These are phyloP conservation scores for Claviceps pazoutovae DNA, from an alignment of 2,329 filamentous ascomycete species.

Conservation along the genomic window DNA sequence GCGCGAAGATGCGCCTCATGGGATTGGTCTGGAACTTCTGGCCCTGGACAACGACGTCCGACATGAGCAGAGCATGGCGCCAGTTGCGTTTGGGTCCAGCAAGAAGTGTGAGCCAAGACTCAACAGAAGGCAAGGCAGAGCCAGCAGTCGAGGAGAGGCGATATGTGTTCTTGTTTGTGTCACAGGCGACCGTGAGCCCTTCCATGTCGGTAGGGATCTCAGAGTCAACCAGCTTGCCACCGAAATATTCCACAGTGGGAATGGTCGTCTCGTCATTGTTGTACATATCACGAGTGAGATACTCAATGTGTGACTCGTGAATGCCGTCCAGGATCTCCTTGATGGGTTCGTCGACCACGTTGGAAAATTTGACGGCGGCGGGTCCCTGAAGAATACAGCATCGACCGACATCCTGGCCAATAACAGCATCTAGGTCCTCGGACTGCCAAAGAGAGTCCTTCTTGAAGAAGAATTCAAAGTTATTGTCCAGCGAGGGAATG, in stretches of 20 bases:
- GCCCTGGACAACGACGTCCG: conserved; percentile 87
- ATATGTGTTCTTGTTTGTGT: conserved; percentile 67
- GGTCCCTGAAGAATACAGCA: conserved; percentile 95
- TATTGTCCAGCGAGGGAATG: conserved; percentile 87
- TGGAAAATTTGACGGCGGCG: conserved; percentile 83
- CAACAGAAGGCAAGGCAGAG: conserved; percentile 59
- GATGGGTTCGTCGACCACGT: conserved; percentile 79
- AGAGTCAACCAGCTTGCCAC: conserved; percentile 65
- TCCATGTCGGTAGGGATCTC: conserved; percentile 68
- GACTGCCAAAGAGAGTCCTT: conserved; percentile 99
- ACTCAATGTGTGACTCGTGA: conserved; percentile 74
- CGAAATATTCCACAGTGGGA: conserved; percentile 87
- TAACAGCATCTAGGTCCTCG: conserved; percentile 89
- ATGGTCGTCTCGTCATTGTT: conserved; percentile 57
- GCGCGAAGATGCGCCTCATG: conserved; percentile 79
- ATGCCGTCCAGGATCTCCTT: conserved; percentile 88
- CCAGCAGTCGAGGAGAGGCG: conserved; percentile 65
- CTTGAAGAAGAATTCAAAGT: conserved; percentile 99
- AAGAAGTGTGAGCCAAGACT: conserved; percentile 77
- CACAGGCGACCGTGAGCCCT: conserved; percentile 69
- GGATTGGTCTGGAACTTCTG: conserved; percentile 97
- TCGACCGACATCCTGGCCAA: conserved; percentile 87
- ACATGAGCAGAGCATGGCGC: conserved; percentile 87
- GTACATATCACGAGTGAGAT: conserved; percentile 69
- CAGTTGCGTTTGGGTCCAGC: conserved; percentile 79